Evolutionary conservation across 2,329 filamentous ascomycete species (phyloP), one percentile per base, ranked within the genome.

Genomic region (Capronia americana): DNA sequence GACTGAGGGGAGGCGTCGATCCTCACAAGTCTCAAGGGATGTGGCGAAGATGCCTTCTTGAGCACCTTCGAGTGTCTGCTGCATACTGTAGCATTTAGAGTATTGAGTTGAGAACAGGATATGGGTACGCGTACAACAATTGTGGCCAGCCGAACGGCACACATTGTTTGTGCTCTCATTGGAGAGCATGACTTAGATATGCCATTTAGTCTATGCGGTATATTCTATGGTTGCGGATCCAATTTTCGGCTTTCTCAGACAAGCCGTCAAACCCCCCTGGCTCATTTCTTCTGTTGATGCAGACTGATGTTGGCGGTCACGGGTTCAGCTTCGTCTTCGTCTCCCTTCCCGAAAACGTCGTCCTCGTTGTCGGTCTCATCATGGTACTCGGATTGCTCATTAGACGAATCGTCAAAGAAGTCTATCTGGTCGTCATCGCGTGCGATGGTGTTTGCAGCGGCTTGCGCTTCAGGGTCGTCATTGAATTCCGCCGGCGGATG

Each of bases 281-380:
- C 53, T 55, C 65, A 69, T 68, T 58, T 68, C 57, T 65, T 71
- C 58, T 69, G 65, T 48, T 70, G 68, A 73, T 82, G 80, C 38
- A 83, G 72, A 34, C 75, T 75, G 69, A 79, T 82, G 20, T 75
- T 72, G 46, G 60, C 68, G 26, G 55, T 66, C 60, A 81, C 79
- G 50, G 72, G 71, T 34, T 77, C 70, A 26, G 75, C 70, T 44
- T 69, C 71, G 20, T 44, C 69, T 20, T 70, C 74, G 63, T 77
- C 75, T 23, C 74, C 75, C 50, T 71, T 70, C 17, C 69, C 64
- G 69, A 82, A 82, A 51, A 81, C 76, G 71, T 84, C 80, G 61
- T 83, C 83, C 65, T 85, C 79, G 72, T 84, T 83, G 23, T 80
- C 82, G 69, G 84, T 85, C 32, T 85, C 83, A 62, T 85, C 83